Base-by-base conservation (phyloP, 805 yeast species). In the Candida berthetii region DNA sequence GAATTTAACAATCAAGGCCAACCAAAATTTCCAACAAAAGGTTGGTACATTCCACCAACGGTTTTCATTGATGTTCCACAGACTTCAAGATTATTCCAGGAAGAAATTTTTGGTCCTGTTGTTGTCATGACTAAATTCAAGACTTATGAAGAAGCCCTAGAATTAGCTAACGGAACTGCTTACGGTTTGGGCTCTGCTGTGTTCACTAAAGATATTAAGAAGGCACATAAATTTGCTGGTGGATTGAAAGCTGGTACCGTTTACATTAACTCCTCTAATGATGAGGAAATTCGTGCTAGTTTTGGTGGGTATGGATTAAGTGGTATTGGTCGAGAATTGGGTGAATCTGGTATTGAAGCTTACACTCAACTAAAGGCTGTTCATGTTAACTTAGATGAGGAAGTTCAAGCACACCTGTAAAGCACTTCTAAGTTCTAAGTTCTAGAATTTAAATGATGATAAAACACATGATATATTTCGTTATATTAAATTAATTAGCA, bases 21-120 rank as follows among this genome's bases (percentile, higher is more conserved):
- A 18, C 45, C 52, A 10, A 69, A 65, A 19, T 63, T 66, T 34
- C 68, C 36, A 13, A 32, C 20, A 16, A 48, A 66, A 43, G 95
- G 95, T 4, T 85, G 63, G 64, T 87, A 66, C 60, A 68, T 86
- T 50, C 72, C 76, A 52, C 95, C 96, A 44, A 85, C 95, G 4
- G 70, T 87, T 34, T 85, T 86, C 52, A 72, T 81, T 22, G 85
- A 84, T 53, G 87, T 84, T 38, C 72, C 68, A 41, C 81, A 81
- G 46, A 60, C 71, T 28, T 80, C 82, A 77, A 68, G 73, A 45
- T 76, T 87, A 39, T 83, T 81, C 43, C 71, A 72, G 48, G 95
- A 87, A 62, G 96, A 87, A 64, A 85, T 87, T 44, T 87, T 87
- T 61, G 96, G 96, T 16, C 96, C 96, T 14, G 96, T 87, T 28